Conservation (phyloP, 257 asterid species). For the Solanum chiquidenum region DNA sequence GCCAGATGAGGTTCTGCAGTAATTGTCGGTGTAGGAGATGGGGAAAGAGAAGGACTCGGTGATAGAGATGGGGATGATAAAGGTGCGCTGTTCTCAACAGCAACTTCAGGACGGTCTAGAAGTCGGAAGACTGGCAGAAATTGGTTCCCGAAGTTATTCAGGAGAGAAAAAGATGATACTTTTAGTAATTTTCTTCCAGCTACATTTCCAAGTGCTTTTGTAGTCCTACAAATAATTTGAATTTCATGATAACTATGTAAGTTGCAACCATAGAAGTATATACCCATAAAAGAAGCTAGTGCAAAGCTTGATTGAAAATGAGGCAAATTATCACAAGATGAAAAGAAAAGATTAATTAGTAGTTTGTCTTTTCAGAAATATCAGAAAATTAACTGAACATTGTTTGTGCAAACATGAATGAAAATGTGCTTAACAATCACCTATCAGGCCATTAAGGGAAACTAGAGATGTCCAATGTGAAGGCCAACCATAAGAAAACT, state of each 20-base stretch:
- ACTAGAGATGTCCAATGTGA: background rate
- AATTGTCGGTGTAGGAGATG: slow-evolving; percentile 20
- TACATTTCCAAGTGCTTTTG: slow-evolving; percentile 15
- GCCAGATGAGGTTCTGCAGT: slow-evolving; percentile 1
- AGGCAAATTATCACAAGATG: background rate
- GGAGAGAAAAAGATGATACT: background rate
- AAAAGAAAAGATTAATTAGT: background rate
- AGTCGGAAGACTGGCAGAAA: background rate
- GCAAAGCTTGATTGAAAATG: background rate
- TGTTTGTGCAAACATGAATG: background rate
- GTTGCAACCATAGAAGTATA: background rate
- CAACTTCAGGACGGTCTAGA: background rate
- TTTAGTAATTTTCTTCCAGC: slow-evolving; percentile 36
- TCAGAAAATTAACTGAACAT: background rate
- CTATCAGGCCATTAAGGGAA: background rate
- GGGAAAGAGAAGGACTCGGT: slow-evolving; percentile 10
- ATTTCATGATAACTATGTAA: background rate
- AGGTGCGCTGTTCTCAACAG: background rate
- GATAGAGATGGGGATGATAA: slow-evolving; percentile 6
- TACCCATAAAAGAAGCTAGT: background rate
- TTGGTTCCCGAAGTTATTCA: background rate
- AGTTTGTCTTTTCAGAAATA: background rate
- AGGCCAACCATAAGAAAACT: background rate
- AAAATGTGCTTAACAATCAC: background rate
- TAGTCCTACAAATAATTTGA: slow-evolving; percentile 27